phyloP scores from a whole-genome alignment of 208 protist species.

The Trypanosoma platydactyli region DNA sequence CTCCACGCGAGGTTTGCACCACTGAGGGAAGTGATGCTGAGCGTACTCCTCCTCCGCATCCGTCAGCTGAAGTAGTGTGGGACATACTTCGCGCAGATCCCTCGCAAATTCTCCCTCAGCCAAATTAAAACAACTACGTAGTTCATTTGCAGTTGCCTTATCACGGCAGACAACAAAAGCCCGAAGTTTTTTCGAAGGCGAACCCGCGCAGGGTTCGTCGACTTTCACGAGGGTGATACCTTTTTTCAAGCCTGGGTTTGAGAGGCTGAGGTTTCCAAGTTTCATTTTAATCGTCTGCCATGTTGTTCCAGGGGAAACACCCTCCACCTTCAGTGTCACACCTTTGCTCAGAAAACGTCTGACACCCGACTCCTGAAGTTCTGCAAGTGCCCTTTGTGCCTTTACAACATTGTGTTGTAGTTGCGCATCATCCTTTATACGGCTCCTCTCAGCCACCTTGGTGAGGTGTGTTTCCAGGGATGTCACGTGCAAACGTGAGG shows the following conservation, averaged over 20 bases:
- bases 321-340: slow-evolving; percentile 31
- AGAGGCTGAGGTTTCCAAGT: slow-evolving; percentile 28
- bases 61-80: slow-evolving; percentile 21
- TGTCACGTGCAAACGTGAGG: slow-evolving; percentile 22
- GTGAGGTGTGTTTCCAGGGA: slow-evolving; percentile 19
- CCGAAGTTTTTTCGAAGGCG: slow-evolving; percentile 1
- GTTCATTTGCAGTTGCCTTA: slow-evolving; percentile 22
- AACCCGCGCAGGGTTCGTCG: slow-evolving; percentile 11
- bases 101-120: slow-evolving; percentile 23
- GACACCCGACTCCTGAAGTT: slow-evolving; percentile 6
- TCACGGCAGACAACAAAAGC: slow-evolving; percentile 38
- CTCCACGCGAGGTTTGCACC: slow-evolving; percentile 26
- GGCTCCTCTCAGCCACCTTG: slow-evolving; percentile 8
- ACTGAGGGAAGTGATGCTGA: slow-evolving; percentile 27
- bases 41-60: slow-evolving; percentile 32
- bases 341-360: slow-evolving; percentile 29
- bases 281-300: slow-evolving; percentile 37
- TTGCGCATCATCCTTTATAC: slow-evolving; percentile 23
- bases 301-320: slow-evolving; percentile 21
- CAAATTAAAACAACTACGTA: slow-evolving; percentile 23
- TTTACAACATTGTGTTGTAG: slow-evolving; percentile 32
- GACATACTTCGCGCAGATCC: slow-evolving; percentile 25
- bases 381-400: slow-evolving; percentile 32
- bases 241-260: slow-evolving; percentile 16
- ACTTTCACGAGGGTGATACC: slow-evolving; percentile 33